A percentile compares a stretch with the other conserved stretches of the same genome.
These are phyloP conservation scores for Globisporangium irregulare DNA, from an alignment of 352 stramenopile species.

Conservation along the genomic window DNA sequence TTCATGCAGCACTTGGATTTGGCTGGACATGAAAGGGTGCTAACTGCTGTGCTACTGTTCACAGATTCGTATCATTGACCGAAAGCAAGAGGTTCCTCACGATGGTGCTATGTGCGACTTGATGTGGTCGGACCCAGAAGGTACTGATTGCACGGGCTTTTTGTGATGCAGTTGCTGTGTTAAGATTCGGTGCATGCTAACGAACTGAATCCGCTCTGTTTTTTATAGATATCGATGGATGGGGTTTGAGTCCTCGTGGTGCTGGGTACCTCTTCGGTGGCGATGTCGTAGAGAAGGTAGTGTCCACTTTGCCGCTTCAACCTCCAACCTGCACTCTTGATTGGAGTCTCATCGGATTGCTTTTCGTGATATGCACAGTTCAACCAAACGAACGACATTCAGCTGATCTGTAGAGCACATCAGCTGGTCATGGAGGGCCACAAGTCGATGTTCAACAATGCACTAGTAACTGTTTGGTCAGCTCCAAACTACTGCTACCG, in stretches of 20 bases:
- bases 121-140: constrained; percentile 93
- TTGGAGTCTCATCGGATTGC: not conserved
- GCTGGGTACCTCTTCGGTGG: constrained; percentile 98
- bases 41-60: constrained; percentile 3
- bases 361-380: constrained; percentile 59
- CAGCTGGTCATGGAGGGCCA: constrained; percentile 94
- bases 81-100: constrained; percentile 99
- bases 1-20: constrained; percentile 7
- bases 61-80: constrained; percentile 89
- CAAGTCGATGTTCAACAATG: constrained; percentile 97
- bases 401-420: constrained; percentile 98
- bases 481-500: constrained; percentile 99
- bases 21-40: not conserved
- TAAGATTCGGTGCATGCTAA: constrained; percentile 46
- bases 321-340: not conserved
- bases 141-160: constrained; percentile 13
- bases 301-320: not conserved
- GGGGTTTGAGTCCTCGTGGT: constrained; percentile 95
- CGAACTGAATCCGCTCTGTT: not conserved
- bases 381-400: constrained; percentile 97
- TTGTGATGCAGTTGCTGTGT: not conserved
- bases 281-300: constrained; percentile 95
- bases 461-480: constrained; percentile 98
- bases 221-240: constrained; percentile 95
- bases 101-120: constrained; percentile 99